Base-by-base conservation (phyloP, 1,284 basidiomycete species). In the Leccinum subrobustum region DNA sequence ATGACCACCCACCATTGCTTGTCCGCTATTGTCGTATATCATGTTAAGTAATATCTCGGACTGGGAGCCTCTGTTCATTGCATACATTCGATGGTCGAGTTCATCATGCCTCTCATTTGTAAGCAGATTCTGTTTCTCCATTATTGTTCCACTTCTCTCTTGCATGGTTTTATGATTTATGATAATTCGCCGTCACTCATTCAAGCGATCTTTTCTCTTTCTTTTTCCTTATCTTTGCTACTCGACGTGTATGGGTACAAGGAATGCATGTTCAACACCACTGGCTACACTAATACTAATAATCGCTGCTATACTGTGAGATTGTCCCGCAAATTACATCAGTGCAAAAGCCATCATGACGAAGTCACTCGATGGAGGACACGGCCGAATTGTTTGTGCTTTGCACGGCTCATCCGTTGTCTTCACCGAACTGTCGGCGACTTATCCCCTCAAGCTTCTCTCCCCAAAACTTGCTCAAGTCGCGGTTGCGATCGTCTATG, bases 391-490 rank as follows among this genome's bases (percentile, higher is more conserved):
- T 61, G 71, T 74, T 25, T 73, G 89, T 39, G 74, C 75, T 12
- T 72, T 77, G 9, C 82, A 86, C 70, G 85, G 83, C 11, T 71
- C 77, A 14, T 79, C 77, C 58, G 85, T 86, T 6, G 78, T 83
- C 42, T 92, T 98, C 75, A 83, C 88, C 2, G 84, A 92, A 64
- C 78, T 96, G 14, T 86, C 87, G 16, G 93, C 89, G 51, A 83
- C 87, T 3, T 98, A 98, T 73, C 96, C 96, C 3, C 81, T 98
- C 68, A 98, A 98, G 76, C 83, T 98, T 23, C 81, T 98, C 62
- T 88, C 92, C 3, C 93, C 95, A 1, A 80, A 79, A 59, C 73
- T 82, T 23, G 65, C 72, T 11, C 76, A 78, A 50, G 72, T 77
- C 44, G 73, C 78, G 0, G 80, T 95, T 14, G 88, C 85, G 6